Evolutionary conservation across 2,329 filamentous ascomycete species (phyloP).

Genomic region (Westerdykella aurantiaca): DNA sequence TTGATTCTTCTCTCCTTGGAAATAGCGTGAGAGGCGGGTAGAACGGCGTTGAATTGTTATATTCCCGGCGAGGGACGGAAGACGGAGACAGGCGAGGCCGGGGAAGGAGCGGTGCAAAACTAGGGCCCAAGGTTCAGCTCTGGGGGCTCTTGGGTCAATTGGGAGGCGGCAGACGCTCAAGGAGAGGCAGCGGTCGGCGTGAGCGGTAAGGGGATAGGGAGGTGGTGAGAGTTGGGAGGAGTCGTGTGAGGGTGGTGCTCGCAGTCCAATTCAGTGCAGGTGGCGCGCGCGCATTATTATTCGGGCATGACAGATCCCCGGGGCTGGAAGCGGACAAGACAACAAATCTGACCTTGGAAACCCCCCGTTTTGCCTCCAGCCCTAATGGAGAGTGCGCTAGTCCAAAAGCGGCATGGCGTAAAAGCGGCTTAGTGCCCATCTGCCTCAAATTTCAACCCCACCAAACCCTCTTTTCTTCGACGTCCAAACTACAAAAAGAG

Average conservation of each 20-base stretch:
- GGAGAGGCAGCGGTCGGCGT: conserved; percentile 28
- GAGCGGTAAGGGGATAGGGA: conserved; percentile 3
- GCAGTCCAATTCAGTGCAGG: background rate
- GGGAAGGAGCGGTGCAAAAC: background rate
- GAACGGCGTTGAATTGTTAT: background rate
- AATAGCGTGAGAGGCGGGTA: background rate
- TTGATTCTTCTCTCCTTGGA: background rate
- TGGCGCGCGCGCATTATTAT: conserved; percentile 13
- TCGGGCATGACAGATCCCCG: conserved; percentile 12
- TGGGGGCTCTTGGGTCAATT: background rate
- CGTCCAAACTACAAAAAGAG: conserved; percentile 9
- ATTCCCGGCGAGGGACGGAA: conserved; percentile 12
- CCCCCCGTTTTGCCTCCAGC: too few species aligned
- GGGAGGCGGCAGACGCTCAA: conserved; percentile 11
- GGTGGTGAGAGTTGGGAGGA: conserved; percentile 2
- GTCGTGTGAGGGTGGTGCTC: conserved; percentile 30
- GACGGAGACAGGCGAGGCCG: conserved; percentile 10
- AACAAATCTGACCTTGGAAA: too few species aligned
- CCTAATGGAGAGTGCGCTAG: too few species aligned
- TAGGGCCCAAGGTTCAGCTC: background rate
- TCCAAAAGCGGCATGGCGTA: background rate
- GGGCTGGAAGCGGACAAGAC: background rate
- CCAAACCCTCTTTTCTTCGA: conserved; percentile 17
- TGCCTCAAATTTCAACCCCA: conserved; percentile 24
- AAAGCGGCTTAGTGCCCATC: conserved; percentile 5